Percentiles rank a stretch among this genome's conserved stretches.
Conservation (phyloP, 139 green algal genomes). For the Haematococcus sp. region DNA sequence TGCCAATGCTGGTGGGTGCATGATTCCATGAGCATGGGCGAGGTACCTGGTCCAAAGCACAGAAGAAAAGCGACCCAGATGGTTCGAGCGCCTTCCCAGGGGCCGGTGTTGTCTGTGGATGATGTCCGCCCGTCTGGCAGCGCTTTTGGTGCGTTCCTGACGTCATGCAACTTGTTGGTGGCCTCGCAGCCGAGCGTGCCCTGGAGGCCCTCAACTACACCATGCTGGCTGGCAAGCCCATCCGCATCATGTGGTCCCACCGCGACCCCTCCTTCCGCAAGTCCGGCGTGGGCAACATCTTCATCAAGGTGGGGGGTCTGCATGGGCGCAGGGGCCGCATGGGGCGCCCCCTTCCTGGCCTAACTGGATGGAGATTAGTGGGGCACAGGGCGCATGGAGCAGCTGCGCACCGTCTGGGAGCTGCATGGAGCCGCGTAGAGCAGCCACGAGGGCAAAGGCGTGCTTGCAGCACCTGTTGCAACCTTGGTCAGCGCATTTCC, state of each 20-base stretch:
- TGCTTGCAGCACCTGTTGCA: too few species aligned
- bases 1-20: conserved; percentile 63
- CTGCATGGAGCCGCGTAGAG: too few species aligned
- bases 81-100: background rate
- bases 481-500: too few species aligned
- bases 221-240: conserved; percentile 78
- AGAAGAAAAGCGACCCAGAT: background rate
- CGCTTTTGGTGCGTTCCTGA: background rate
- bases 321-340: background rate
- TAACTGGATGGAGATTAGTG: background rate
- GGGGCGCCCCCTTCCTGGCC: too few species aligned
- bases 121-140: background rate
- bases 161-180: background rate
- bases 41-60: too few species aligned
- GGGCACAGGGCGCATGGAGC: conserved; percentile 4
- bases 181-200: conserved; percentile 72
- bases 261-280: conserved; percentile 75
- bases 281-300: conserved; percentile 88
- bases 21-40: too few species aligned
- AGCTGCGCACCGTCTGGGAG: background rate
- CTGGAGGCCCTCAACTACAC: conserved; percentile 91
- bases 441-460: too few species aligned
- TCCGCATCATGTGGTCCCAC: conserved; percentile 95
- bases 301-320: conserved; percentile 81
- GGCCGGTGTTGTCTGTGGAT: background rate